phyloP scores from a whole-genome alignment of 495 filamentous ascomycete species.

The Trichocladium uniseriatum region DNA sequence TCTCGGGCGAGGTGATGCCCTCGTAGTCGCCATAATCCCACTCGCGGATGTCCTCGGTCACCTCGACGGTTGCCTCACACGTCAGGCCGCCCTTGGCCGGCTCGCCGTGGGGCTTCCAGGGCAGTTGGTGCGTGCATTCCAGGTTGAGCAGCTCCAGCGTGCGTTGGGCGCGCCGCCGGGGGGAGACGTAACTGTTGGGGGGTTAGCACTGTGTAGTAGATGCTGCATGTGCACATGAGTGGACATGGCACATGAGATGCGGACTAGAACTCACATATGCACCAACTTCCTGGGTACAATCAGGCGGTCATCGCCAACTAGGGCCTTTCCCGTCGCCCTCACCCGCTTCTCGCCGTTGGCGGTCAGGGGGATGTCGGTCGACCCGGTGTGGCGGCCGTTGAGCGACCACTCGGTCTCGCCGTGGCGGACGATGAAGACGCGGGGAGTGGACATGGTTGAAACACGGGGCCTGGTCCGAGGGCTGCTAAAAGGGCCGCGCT shows the following conservation, averaged over 20 bases:
- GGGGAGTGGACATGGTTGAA: slow-evolving; percentile 47
- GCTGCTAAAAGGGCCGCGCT: not conserved
- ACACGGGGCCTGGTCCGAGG: not conserved
- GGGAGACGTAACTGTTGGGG: slow-evolving; percentile 80
- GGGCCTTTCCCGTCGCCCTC: slow-evolving; percentile 65
- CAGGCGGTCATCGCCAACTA: slow-evolving; percentile 75
- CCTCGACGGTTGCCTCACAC: slow-evolving; percentile 45
- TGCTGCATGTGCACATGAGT: not conserved
- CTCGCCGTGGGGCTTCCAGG: slow-evolving; percentile 38
- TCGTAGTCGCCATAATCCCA: slow-evolving; percentile 98
- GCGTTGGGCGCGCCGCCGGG: slow-evolving; percentile 71
- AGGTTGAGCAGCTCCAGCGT: slow-evolving; percentile 79
- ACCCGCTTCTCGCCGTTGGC: slow-evolving; percentile 79
- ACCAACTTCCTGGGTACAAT: slow-evolving; percentile 76
- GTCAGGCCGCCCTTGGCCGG: slow-evolving; percentile 22
- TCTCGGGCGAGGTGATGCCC: slow-evolving; percentile 69
- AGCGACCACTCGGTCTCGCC: slow-evolving; percentile 96
- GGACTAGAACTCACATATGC: slow-evolving; percentile 52
- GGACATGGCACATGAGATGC: not conserved
- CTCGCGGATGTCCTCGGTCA: slow-evolving; percentile 74
- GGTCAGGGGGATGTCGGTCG: slow-evolving; percentile 78
- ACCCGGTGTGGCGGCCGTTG: slow-evolving; percentile 82
- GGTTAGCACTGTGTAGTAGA: too few species aligned
- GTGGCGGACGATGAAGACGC: slow-evolving; percentile 89
- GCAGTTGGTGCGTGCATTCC: slow-evolving; percentile 32